Conservation (phyloP, 164 flowering plant species). For the Platanus orientalis region DNA sequence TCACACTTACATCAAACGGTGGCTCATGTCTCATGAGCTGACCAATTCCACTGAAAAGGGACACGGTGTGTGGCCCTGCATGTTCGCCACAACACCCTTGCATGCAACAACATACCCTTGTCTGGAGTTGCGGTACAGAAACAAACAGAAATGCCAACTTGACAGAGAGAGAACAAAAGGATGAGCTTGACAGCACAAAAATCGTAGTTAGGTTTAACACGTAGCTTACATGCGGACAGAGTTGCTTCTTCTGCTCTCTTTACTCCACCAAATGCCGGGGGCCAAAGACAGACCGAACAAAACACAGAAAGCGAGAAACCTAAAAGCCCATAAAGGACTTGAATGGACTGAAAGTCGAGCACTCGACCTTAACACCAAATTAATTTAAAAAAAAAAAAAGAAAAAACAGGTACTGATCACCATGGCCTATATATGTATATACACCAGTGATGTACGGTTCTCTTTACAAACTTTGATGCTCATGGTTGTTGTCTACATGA, state of each 20-base stretch:
- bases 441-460: background rate
- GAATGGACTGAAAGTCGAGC: background rate
- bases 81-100: too few species aligned
- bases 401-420: background rate
- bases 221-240: background rate
- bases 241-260: too few species aligned
- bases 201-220: background rate
- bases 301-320: too few species aligned
- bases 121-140: too few species aligned
- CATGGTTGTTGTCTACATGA: constrained; percentile 10
- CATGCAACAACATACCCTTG: too few species aligned
- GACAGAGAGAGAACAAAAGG: background rate
- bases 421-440: background rate
- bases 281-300: too few species aligned
- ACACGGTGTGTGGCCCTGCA: too few species aligned
- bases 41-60: too few species aligned
- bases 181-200: background rate
- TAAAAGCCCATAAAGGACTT: too few species aligned
- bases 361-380: background rate
- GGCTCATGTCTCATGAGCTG: too few species aligned
- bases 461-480: background rate
- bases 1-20: too few species aligned
- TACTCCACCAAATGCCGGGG: too few species aligned
- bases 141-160: background rate
- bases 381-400: background rate